Conservation (phyloP, 257 asterid genomes). For the Perilla frutescens region DNA sequence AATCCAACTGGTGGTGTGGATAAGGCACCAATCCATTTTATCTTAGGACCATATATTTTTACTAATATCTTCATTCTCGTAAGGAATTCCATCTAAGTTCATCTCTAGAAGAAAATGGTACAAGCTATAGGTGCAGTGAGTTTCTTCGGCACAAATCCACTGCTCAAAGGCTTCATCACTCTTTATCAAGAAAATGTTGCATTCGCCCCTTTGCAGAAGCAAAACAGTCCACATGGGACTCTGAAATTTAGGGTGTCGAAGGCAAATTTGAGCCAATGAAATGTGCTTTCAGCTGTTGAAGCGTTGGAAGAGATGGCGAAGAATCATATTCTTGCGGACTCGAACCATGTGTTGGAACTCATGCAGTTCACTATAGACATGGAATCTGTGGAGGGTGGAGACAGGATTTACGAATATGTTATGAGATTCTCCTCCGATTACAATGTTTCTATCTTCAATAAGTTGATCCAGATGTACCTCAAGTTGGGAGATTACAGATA, state of each 20-base stretch:
- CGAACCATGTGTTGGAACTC: slow-evolving; percentile 30
- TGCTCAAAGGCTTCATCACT: slow-evolving; percentile 12
- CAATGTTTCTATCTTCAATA: too few relatives aligned
- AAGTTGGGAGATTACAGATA: too few relatives aligned
- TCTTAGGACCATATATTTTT: neutral
- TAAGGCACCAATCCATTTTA: neutral
- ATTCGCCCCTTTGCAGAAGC: neutral
- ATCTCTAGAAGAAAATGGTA: slow-evolving; percentile 1
- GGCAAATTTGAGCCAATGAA: slow-evolving; percentile 15
- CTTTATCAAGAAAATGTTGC: neutral
- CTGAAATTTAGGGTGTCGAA: neutral
- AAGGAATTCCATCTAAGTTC: neutral
- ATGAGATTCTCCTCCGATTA: slow-evolving; percentile 38
- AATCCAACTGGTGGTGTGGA: neutral
- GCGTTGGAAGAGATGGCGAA: slow-evolving; percentile 34
- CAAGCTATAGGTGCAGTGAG: slow-evolving; percentile 2
- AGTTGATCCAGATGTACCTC: too few relatives aligned
- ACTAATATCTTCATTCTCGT: neutral
- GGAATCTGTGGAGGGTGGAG: slow-evolving; percentile 34
- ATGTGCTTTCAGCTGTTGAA: slow-evolving; percentile 24
- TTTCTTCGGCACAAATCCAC: neutral
- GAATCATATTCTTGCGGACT: slow-evolving; percentile 32
- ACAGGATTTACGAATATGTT: slow-evolving; percentile 37
- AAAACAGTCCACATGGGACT: neutral
- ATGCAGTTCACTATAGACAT: slow-evolving; percentile 29